Evolutionary conservation across 2,329 filamentous ascomycete species (phyloP), one percentile per base, ranked within the genome.

Genomic region (Zymoseptoria brevis): DNA sequence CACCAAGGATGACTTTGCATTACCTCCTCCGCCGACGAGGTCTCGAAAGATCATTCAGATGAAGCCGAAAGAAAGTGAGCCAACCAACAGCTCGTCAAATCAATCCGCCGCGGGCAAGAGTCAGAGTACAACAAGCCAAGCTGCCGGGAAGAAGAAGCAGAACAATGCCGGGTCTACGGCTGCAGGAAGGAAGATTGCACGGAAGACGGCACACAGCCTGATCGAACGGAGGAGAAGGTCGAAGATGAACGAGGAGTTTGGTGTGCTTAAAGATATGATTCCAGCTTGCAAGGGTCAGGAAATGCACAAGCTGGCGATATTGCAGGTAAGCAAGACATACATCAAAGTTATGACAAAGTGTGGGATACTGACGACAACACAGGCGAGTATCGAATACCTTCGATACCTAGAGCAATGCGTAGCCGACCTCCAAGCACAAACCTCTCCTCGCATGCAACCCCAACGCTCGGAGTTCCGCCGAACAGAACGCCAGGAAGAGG

Each of bases 241-340:
- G 11, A 99, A 97, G 79, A 99, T 97, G 93, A 97, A 99, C 67
- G 93, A 97, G 73, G 94, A 97, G 76, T 97, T 97, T 76, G 88
- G 86, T 1, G 88, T 95, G 16, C 77, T 97, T 65, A 97, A 97
- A 76, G 84, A 87, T 68, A 91, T 99, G 89, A 95, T 97, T 59
- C 94, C 94, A 0, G 93, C 94, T 1, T 97, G 94, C 74, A 85
- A 83, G n/a, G 92, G 91, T 6, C 83, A 87, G 66, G 93, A 97
- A 70, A 97, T 97, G 94, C 94, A 97, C 75, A 99, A 99, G 76
- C 78, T 97, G 59, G 91, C 92, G 16, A 96, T 97, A 67, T 77
- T 97, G 55, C 91, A 96, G 84, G 92, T 95, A 73, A 64, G 81
- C 4, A 13, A 16, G 24, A 22, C 49, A 13, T 29, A 22, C 30